phyloP scores from a whole-genome alignment of 768 basidiomycete genomes.

The Lenzites betulinus region DNA sequence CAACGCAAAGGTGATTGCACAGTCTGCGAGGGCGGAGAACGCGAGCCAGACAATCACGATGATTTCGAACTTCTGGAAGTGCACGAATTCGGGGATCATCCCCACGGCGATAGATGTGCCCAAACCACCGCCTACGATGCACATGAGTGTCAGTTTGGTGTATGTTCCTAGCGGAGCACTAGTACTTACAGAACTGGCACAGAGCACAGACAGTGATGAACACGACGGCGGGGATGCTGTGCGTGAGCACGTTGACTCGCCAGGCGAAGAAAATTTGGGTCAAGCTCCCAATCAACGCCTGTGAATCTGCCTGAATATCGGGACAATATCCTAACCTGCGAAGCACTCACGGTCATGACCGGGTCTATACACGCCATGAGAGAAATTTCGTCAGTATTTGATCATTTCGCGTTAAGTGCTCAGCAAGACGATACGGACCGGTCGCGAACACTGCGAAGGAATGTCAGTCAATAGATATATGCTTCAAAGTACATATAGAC shows the following conservation, averaged over 20 bases:
- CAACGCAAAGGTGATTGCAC: constrained; percentile 44
- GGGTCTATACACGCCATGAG: constrained; percentile 37
- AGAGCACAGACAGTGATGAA: constrained; percentile 32
- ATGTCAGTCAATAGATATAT: not conserved
- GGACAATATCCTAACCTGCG: too few species aligned
- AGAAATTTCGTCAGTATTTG: not conserved
- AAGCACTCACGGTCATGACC: constrained; percentile 40
- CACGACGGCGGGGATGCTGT: constrained; percentile 29
- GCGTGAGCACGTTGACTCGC: constrained; percentile 41
- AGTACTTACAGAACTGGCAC: constrained; percentile 31
- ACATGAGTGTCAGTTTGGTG: not conserved
- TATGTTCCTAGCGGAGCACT: not conserved
- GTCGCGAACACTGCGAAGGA: constrained; percentile 42
- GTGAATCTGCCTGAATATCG: too few species aligned
- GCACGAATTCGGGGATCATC: constrained; percentile 35
- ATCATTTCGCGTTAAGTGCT: not conserved
- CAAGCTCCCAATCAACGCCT: constrained; percentile 47
- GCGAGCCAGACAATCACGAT: constrained; percentile 45
- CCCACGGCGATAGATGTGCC: constrained; percentile 35
- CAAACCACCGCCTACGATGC: constrained; percentile 35
- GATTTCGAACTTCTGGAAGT: constrained; percentile 37
- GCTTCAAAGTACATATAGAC: constrained; percentile 5
- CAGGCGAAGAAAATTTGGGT: constrained; percentile 53
- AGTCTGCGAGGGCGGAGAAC: constrained; percentile 42
- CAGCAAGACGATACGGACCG: constrained; percentile 28